Base-by-base conservation (phyloP, 805 yeast species). In the Yamadazyma kitorensis region DNA sequence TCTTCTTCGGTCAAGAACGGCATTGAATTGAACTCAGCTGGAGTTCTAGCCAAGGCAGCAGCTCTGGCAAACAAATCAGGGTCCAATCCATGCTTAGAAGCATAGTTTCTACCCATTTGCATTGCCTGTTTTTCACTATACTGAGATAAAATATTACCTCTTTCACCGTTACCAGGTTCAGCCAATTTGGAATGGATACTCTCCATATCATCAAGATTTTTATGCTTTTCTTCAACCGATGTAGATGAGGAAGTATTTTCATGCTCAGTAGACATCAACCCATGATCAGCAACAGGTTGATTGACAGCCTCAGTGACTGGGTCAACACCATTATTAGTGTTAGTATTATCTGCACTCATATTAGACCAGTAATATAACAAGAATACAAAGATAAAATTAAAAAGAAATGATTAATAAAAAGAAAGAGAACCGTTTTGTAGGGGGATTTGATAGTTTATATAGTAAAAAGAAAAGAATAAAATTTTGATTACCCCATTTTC, bases 31-130 rank as follows among this genome's bases (percentile, higher is more conserved):
- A 66, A 81, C 3, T 66, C 74, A n/a, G 43, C 47, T 4, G 86
- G 86, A 26, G 62, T 54, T 52, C 78, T 68, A 3, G 85, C 83
- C 15, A 76, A 48, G 8, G 78, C 68, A 2, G 84, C 84, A 6
- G 80, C 84, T 27, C 68, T 57, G 7, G 76, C 79, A 53, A 81
- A 79, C 29, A 80, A 59, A 15, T 76, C 84, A 3, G 66, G 65
- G 43, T 78, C 82, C 48, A 81, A 49, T 7, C 63, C 70, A 44
- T 79, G 64, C 46, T 74, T 74, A 20, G 57, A 41, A 14, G 86
- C 86, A 55, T 80, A 81, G 39, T 72, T 71, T 44, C 83, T 65
- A 24, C 86, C 86, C 85, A 80, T 80, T 40, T 69, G 72, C 76
- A 75, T 76, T 5, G 76, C 83, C 49, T 80, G 82, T 17, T 71